phyloP scores from a whole-genome alignment of 1,284 basidiomycete species.

The Blastosporella zonata region DNA sequence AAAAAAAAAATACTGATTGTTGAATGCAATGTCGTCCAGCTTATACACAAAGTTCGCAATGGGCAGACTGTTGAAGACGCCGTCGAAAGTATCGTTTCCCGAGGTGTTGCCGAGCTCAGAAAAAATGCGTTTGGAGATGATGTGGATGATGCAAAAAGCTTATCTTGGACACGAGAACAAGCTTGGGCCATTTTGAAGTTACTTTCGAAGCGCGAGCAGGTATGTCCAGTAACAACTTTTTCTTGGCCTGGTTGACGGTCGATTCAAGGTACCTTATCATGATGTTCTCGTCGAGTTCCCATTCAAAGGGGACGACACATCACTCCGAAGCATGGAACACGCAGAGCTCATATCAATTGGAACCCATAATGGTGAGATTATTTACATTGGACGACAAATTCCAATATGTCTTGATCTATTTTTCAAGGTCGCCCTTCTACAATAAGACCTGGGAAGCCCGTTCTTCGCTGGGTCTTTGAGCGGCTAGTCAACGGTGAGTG shows the following conservation, averaged over 20 bases:
- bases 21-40: slow-evolving; percentile 32
- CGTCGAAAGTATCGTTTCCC: slow-evolving; percentile 84
- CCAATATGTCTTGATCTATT: neutral
- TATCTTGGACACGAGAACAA: slow-evolving; percentile 86
- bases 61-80: slow-evolving; percentile 76
- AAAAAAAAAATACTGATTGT: neutral
- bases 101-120: slow-evolving; percentile 79
- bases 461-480: slow-evolving; percentile 84
- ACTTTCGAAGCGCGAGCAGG: slow-evolving; percentile 72
- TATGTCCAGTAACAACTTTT: slow-evolving; percentile 24
- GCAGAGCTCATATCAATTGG: slow-evolving; percentile 84
- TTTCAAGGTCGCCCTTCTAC: slow-evolving; percentile 73
- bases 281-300: slow-evolving; percentile 81
- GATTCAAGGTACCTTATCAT: slow-evolving; percentile 72
- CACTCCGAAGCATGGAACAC: slow-evolving; percentile 85
- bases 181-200: slow-evolving; percentile 84
- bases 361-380: slow-evolving; percentile 62
- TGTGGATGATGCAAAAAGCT: slow-evolving; percentile 75
- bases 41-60: slow-evolving; percentile 82
- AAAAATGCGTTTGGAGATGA: slow-evolving; percentile 96
- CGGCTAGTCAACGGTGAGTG: slow-evolving; percentile 70
- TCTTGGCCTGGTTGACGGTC: neutral
- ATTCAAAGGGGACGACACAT: slow-evolving; percentile 88
- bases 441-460: slow-evolving; percentile 88
- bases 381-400: neutral